Evolutionary conservation across 208 protist genomes (phyloP).

Genomic region (Leishmania tropica): DNA sequence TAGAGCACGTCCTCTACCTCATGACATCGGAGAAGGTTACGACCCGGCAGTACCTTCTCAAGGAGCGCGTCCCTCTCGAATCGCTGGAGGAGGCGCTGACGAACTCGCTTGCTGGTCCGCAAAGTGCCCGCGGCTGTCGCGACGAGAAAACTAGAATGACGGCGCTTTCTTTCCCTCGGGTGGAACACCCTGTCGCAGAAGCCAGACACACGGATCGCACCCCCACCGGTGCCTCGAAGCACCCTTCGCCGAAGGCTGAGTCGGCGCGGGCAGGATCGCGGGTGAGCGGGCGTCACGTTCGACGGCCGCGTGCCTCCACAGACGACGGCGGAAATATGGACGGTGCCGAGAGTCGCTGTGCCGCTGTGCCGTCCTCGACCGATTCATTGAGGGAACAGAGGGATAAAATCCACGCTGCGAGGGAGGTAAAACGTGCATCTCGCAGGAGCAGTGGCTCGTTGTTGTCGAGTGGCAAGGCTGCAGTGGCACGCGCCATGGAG

Average conservation of each 20-base stretch:
- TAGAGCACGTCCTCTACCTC: conserved; percentile 30
- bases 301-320: neutral
- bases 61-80: conserved; percentile 15
- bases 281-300: conserved; percentile 8
- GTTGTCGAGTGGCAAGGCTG: neutral
- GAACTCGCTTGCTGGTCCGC: neutral
- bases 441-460: neutral
- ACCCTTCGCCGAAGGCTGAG: conserved; percentile 8
- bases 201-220: neutral
- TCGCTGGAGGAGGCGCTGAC: conserved; percentile 14
- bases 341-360: neutral
- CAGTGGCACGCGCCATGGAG: neutral
- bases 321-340: neutral
- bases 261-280: conserved; percentile 7
- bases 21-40: conserved; percentile 35
- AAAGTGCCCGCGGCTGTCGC: neutral
- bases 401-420: neutral
- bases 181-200: neutral
- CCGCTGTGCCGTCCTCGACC: neutral
- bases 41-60: conserved; percentile 28
- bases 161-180: neutral
- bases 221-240: neutral
- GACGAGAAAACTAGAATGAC: neutral
- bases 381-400: neutral
- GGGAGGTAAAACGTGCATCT: neutral